These are phyloP conservation scores for Debaryomyces psychrophilus DNA, from an alignment of 1,139 yeast species.

Conservation along the genomic window DNA sequence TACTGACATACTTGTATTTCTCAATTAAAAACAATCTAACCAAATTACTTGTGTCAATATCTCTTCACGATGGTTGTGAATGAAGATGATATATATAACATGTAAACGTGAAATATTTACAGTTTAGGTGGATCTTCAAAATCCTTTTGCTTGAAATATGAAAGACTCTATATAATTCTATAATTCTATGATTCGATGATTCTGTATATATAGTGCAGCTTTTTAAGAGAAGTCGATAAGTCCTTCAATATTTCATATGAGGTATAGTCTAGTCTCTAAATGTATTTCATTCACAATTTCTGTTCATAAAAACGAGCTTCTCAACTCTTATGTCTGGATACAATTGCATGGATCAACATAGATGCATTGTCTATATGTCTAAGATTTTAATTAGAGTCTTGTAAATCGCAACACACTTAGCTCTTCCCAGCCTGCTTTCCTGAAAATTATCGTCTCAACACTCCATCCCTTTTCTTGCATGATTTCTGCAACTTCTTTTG, in stretches of 20 bases:
- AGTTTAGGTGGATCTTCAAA: neutral
- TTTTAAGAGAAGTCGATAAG: too few relatives aligned
- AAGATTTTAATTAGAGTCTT: constrained; percentile 9
- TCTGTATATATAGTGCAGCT: too few relatives aligned
- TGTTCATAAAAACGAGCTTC: too few relatives aligned
- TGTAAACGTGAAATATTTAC: neutral
- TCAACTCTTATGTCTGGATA: neutral
- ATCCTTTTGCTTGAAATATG: neutral
- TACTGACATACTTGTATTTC: constrained; percentile 11
- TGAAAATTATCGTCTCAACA: constrained; percentile 50
- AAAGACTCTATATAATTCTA: neutral
- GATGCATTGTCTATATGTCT: too few relatives aligned
- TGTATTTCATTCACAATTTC: too few relatives aligned
- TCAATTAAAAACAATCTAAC: neutral
- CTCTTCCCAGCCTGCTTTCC: constrained; percentile 98
- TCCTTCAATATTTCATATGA: too few relatives aligned
- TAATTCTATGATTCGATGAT: neutral
- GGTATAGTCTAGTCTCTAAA: too few relatives aligned
- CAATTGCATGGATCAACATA: neutral
- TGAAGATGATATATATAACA: neutral
- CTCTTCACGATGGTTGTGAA: constrained; percentile 4
- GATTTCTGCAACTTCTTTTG: constrained; percentile 53
- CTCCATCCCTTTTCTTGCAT: constrained; percentile 62
- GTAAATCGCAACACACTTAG: constrained; percentile 65
- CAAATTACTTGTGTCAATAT: neutral